These are phyloP conservation scores for Ettlia oleoabundans DNA, from an alignment of 139 green algal genomes.

Conservation along the genomic window DNA sequence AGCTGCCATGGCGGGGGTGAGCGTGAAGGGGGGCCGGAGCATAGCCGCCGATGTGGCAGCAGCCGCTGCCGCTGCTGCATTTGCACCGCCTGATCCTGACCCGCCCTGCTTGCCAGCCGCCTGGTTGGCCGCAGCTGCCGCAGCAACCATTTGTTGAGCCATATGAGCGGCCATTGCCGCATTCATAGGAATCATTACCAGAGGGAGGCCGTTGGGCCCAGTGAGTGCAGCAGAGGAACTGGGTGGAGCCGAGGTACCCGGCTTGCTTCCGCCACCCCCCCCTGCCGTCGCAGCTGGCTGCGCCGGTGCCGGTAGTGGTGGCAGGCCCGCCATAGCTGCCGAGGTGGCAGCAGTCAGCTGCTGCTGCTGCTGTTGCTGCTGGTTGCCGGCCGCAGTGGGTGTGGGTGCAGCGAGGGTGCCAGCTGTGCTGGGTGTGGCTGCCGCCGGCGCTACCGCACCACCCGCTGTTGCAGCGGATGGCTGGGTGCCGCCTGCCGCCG, in stretches of 20 bases:
- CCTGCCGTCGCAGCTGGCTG: background rate
- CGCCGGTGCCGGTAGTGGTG: background rate
- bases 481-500: background rate
- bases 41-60: background rate
- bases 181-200: slow-evolving; percentile 9
- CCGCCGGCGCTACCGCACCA: too few relatives aligned
- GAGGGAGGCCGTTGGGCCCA: background rate
- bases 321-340: background rate
- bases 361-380: background rate
- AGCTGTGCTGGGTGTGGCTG: background rate
- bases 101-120: background rate
- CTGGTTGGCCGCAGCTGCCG: background rate
- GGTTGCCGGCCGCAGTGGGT: background rate
- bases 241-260: too few relatives aligned
- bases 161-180: slow-evolving; percentile 8
- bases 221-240: too few relatives aligned
- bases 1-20: background rate
- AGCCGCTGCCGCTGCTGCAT: background rate
- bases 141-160: slow-evolving; percentile 8
- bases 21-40: background rate
- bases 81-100: background rate
- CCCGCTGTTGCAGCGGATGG: background rate
- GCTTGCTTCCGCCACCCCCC: too few relatives aligned
- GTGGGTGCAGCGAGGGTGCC: background rate
- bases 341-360: background rate